These are phyloP conservation scores for Dictyostelium brefeldianum DNA, from an alignment of 78 protist genomes.

Conservation along the genomic window DNA sequence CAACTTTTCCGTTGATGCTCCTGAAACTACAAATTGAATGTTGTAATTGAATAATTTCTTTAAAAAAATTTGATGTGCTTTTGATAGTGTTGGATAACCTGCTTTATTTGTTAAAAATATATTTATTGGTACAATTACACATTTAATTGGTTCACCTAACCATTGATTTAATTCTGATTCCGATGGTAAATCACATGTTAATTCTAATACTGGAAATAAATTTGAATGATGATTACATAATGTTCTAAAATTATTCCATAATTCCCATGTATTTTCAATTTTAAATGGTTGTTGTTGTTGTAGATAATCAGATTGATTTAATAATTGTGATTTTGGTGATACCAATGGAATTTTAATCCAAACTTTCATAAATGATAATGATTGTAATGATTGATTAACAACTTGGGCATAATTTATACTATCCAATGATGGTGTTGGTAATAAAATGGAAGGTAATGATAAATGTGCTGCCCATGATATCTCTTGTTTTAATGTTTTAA, in stretches of 20 bases:
- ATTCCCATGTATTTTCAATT: slow-evolving; percentile 79
- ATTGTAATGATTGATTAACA: slow-evolving; percentile 45
- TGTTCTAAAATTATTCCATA: slow-evolving; percentile 85
- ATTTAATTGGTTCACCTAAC: slow-evolving; percentile 90
- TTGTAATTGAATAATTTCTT: slow-evolving; percentile 35
- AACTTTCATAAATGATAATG: slow-evolving; percentile 40
- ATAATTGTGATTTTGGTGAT: slow-evolving; percentile 5
- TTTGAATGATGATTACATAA: slow-evolving; percentile 78
- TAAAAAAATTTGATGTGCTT: slow-evolving; percentile 85
- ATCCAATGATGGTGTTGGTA: slow-evolving; percentile 72
- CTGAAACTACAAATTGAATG: slow-evolving; percentile 52
- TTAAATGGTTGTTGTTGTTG: background rate
- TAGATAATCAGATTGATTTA: background rate
- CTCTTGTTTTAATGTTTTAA: slow-evolving; percentile 72
- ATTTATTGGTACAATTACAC: slow-evolving; percentile 83
- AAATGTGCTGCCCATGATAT: slow-evolving; percentile 89
- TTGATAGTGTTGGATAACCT: slow-evolving; percentile 90
- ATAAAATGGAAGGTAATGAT: slow-evolving; percentile 77
- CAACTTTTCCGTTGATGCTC: slow-evolving; percentile 7
- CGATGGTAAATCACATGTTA: slow-evolving; percentile 71
- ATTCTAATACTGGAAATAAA: slow-evolving; percentile 68
- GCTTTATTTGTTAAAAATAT: slow-evolving; percentile 81
- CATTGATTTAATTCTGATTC: slow-evolving; percentile 70
- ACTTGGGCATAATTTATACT: slow-evolving; percentile 56
- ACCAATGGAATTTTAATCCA: slow-evolving; percentile 84